These are phyloP conservation scores for Dunaliella salina DNA, from an alignment of 163 green algal species.

Conservation along the genomic window DNA sequence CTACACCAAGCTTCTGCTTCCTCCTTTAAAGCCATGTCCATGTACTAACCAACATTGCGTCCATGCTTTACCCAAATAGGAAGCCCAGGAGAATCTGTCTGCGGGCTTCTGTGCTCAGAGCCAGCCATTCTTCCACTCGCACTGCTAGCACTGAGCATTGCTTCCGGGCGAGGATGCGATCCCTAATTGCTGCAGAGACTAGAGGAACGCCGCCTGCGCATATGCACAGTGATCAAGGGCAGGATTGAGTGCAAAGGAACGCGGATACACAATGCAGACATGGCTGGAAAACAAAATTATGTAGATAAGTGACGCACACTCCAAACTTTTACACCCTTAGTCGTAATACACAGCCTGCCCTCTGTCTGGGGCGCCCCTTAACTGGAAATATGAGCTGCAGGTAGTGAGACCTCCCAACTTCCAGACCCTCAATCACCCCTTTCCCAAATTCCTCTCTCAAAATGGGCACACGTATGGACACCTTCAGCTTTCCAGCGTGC, in stretches of 20 bases:
- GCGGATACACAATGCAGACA: background rate
- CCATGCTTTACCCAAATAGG: background rate
- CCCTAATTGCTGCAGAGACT: background rate
- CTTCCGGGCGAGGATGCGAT: background rate
- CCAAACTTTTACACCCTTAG: too few species aligned
- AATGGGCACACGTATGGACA: too few species aligned
- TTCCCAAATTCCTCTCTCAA: too few species aligned
- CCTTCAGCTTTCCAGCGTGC: too few species aligned
- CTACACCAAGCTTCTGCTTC: too few species aligned
- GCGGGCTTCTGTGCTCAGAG: background rate
- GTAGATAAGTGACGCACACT: too few species aligned
- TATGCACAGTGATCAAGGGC: background rate
- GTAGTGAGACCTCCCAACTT: too few species aligned
- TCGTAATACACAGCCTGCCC: too few species aligned
- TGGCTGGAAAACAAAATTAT: background rate
- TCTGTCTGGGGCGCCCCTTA: too few species aligned
- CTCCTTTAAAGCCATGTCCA: too few species aligned
- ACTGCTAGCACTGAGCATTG: background rate
- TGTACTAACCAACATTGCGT: background rate
- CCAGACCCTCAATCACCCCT: too few species aligned
- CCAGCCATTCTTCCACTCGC: background rate
- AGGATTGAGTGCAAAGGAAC: background rate
- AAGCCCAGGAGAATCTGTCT: background rate
- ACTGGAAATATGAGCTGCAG: too few species aligned
- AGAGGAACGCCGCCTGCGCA: background rate